These are phyloP conservation scores for Erodium chrysanthum DNA, from an alignment of 441 rosid genomes.

Conservation along the genomic window DNA sequence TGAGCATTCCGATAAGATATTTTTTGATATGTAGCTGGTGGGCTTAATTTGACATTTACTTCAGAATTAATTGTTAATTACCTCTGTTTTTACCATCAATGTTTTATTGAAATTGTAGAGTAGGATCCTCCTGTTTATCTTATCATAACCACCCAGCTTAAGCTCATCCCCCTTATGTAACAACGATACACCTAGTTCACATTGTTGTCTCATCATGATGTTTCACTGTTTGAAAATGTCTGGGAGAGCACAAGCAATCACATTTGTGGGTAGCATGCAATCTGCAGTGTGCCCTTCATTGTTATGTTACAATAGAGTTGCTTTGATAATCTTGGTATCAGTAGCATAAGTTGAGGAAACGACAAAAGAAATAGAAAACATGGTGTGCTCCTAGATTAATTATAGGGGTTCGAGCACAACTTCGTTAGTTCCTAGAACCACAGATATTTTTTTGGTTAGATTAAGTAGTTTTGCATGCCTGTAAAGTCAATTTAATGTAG, in stretches of 20 bases:
- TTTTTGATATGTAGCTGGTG: not conserved
- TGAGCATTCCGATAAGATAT: not conserved
- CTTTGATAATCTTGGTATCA: not conserved
- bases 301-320: not conserved
- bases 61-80: not conserved
- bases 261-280: not conserved
- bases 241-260: not conserved
- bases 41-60: not conserved
- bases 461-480: not conserved
- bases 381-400: not conserved
- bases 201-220: not conserved
- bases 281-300: not conserved
- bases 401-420: not conserved
- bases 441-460: no score
- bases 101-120: no score
- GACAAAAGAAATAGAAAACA: not conserved
- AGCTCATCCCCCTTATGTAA: not conserved
- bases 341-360: not conserved
- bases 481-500: not conserved
- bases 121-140: not conserved
- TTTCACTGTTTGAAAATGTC: not conserved
- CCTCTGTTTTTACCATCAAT: not conserved
- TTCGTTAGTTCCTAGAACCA: not conserved
- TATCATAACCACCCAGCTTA: not conserved
- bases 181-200: not conserved